Evolutionary conservation across 176 grass and related monocot genomes (phyloP), one percentile per base, ranked within the genome.

Genomic region (Leersia perrieri): DNA sequence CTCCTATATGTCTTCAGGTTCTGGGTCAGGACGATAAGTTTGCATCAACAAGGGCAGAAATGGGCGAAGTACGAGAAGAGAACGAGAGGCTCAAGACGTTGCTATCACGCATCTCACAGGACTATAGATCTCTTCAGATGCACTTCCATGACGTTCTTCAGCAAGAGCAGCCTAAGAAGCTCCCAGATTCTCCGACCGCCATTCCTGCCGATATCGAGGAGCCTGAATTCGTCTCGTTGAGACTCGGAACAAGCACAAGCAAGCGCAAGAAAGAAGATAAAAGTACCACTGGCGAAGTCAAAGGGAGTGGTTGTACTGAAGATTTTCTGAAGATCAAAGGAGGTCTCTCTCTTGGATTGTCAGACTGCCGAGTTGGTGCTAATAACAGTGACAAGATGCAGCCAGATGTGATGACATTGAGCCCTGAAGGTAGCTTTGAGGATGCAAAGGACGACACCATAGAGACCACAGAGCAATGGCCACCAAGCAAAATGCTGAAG

Each of bases 51-150:
- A 90, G 78, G 70, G 88, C 34, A 55, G 92, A 98, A 72, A 98
- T 98, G 92, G 74, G 60, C 62, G 86, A 89, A 84, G 88, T 89
- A 49, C 89, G 80, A 80, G 84, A 94, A 91, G 92, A 98, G 81
- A 98, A 98, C 32, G 67, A 94, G 80, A 90, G 73, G 89, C 72
- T 98, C 55, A 98, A 91, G 76, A 86, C 25, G 44, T 70, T 78
- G 11, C 33, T 98, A 69, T 84, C 92, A 25, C 69, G 42, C 9
- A 76, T 94, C 36, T 78, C 40, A 11, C 83, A 91, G 13, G 90
- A 91, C 29, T 92, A 98, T 80, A 80, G 70, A 3, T 98, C 90
- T 47, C 95, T 97, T 27, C 87, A 88, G 9, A 77, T 49, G 66
- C 80, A 94, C 26, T 90, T 88, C 80, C 73, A 82, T 14, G 86